Conservation (phyloP, 441 rosid genomes). For the Bocquillonia castaneifolia region DNA sequence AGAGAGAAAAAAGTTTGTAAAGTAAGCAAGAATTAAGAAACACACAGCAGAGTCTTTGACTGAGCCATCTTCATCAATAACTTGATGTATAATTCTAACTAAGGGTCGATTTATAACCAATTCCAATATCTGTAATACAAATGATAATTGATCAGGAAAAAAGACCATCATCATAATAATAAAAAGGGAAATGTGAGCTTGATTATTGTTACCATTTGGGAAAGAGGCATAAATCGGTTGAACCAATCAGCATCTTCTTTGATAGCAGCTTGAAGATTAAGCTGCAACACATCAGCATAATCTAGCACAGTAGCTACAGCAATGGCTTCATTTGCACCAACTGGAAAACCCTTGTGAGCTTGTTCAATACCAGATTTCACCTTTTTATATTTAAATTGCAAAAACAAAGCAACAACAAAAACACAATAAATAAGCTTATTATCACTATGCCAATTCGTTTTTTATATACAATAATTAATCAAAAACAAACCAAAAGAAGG, state of each 20-base stretch:
- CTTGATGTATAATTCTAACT: constrained; percentile 52
- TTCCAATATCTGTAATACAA: constrained; percentile 56
- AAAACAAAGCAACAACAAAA: constrained; percentile 8
- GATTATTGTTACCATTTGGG: constrained; percentile 45
- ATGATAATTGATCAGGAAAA: constrained; percentile 8
- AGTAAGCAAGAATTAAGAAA: constrained; percentile 20
- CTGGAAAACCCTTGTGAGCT: constrained; percentile 44
- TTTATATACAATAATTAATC: background rate
- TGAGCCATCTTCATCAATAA: constrained; percentile 71
- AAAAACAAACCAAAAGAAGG: constrained; percentile 41
- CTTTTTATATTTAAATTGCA: constrained; percentile 27
- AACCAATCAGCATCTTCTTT: constrained; percentile 70
- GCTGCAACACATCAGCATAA: constrained; percentile 55
- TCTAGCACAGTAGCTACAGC: constrained; percentile 55
- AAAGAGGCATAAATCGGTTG: constrained; percentile 65
- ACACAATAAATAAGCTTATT: too few relatives aligned
- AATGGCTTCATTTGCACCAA: constrained; percentile 57
- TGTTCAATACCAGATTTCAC: constrained; percentile 52
- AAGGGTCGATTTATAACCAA: constrained; percentile 50
- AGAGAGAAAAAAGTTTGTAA: background rate
- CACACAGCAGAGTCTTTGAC: constrained; percentile 85
- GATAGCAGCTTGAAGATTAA: constrained; percentile 56
- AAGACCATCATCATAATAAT: background rate
- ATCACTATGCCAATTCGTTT: too few relatives aligned
- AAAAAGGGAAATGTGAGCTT: background rate